These are phyloP conservation scores for Globisporangium carolinianum DNA, from an alignment of 352 stramenopile genomes.

Conservation along the genomic window DNA sequence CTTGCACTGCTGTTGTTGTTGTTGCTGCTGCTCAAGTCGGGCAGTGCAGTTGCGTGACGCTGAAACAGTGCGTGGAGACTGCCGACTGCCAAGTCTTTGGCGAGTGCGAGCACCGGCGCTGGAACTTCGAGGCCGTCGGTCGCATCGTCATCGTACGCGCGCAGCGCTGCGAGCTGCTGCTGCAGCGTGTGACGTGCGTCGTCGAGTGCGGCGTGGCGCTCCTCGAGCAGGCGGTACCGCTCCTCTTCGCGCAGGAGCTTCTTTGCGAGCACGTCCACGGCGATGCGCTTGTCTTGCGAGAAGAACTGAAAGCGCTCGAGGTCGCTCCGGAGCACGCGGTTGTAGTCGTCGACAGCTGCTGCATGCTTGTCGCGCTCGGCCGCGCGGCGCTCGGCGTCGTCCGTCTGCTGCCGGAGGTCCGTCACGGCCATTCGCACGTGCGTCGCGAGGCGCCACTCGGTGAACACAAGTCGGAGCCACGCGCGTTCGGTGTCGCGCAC, in stretches of 20 bases:
- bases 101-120: conserved; percentile 37
- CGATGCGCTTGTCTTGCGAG: conserved; percentile 68
- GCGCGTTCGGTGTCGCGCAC: conserved; percentile 38
- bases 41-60: conserved; percentile 20
- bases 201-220: conserved; percentile 43
- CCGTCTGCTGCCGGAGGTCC: conserved; percentile 38
- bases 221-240: conserved; percentile 51
- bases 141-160: conserved; percentile 26
- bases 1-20: not conserved
- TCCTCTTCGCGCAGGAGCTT: conserved; percentile 68
- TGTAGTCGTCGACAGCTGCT: conserved; percentile 65
- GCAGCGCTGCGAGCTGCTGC: conserved; percentile 34
- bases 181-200: conserved; percentile 39
- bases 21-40: not conserved
- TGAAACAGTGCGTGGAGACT: conserved; percentile 52
- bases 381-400: conserved; percentile 46
- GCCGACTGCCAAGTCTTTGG: conserved; percentile 39
- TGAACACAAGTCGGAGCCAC: conserved; percentile 36
- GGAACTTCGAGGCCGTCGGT: conserved; percentile 29
- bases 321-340: conserved; percentile 58
- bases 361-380: conserved; percentile 58
- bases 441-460: conserved; percentile 34
- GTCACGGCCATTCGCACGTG: conserved; percentile 28
- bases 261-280: conserved; percentile 69
- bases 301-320: conserved; percentile 76